Evolutionary conservation across 768 basidiomycete genomes (phyloP), one percentile per base, ranked within the genome.

Genomic region (Amanita pallidorosea): DNA sequence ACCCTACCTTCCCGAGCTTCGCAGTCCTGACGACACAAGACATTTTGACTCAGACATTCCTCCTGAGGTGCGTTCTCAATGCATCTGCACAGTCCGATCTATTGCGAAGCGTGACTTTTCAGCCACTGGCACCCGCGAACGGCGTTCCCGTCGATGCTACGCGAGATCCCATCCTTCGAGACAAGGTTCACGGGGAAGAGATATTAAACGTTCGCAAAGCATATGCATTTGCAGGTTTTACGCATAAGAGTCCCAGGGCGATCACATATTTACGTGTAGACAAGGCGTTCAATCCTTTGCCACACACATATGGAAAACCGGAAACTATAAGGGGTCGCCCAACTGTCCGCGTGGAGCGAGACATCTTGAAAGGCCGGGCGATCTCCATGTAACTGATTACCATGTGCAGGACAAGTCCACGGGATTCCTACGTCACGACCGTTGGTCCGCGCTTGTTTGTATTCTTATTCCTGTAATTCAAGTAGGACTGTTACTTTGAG

Each of bases 31-130:
- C 59, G 93, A 98, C 65, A 97, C 95, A 13, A 76, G 81, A 54
- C 94, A 99, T 66, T 97, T 99, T 56, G 94, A 98, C 65, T 81
- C 85, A 48, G 91, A 95, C 65, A 97, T 96, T 60, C 89, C 89
- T 18, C 71, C 86, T 34, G 89, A 94, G 81, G 92, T 91, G 68
- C 61, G 65, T 67, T 59, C 64, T 62, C 62, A 54, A 55, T 52
- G 52, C 46, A 54, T 55, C 45, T 56, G 55, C 53, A 51, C 52
- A 53, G 52, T 36, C 37, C 35, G 44, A 46, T 47, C 52, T 57
- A 38, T 59, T 58, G 64, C 59, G 60, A 61, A 51, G 45, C 59
- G 34, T 58, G 36, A 54, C 63, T 71, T 72, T 67, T 73, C 69
- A 95, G 85, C 90, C 90, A 56, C 80, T 94, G 31, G 85, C 86